Conservation (phyloP, 1,284 basidiomycete genomes). For the Rhodotorula sp. region DNA sequence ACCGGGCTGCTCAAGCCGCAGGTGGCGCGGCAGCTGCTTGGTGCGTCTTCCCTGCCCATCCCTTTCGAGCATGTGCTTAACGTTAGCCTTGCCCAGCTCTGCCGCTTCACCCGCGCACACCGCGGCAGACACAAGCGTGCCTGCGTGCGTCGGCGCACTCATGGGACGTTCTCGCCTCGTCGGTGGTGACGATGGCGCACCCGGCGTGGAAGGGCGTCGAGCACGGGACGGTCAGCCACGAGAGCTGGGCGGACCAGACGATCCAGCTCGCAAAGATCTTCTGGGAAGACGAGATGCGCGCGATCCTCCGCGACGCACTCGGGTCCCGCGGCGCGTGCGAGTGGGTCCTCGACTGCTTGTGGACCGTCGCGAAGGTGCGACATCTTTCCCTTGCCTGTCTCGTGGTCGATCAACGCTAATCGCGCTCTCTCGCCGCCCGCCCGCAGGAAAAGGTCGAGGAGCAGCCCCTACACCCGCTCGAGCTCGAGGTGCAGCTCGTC, state of each 20-base stretch:
- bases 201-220: constrained; percentile 52
- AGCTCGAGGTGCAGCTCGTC: constrained; percentile 51
- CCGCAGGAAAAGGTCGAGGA: constrained; percentile 45
- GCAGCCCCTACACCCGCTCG: constrained; percentile 45
- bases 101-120: constrained; percentile 52
- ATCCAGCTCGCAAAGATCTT: constrained; percentile 52
- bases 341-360: constrained; percentile 51
- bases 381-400: constrained; percentile 29
- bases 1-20: constrained; percentile 53
- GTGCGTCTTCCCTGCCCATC: constrained; percentile 24
- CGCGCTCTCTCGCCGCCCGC: not conserved
- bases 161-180: constrained; percentile 51
- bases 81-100: constrained; percentile 37
- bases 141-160: constrained; percentile 50
- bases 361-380: constrained; percentile 49
- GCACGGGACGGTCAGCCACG: constrained; percentile 49
- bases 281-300: constrained; percentile 53
- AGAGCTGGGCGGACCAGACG: constrained; percentile 51
- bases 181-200: constrained; percentile 49
- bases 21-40: constrained; percentile 51
- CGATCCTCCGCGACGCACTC: constrained; percentile 50
- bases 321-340: constrained; percentile 51
- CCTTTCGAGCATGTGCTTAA: not conserved
- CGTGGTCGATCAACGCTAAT: too few species aligned
- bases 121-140: constrained; percentile 50